Percentiles rank a stretch among this genome's conserved stretches.
Evolutionary conservation across 2,329 filamentous ascomycete genomes (phyloP).

Genomic region (Pseudofabraea citricarpa): DNA sequence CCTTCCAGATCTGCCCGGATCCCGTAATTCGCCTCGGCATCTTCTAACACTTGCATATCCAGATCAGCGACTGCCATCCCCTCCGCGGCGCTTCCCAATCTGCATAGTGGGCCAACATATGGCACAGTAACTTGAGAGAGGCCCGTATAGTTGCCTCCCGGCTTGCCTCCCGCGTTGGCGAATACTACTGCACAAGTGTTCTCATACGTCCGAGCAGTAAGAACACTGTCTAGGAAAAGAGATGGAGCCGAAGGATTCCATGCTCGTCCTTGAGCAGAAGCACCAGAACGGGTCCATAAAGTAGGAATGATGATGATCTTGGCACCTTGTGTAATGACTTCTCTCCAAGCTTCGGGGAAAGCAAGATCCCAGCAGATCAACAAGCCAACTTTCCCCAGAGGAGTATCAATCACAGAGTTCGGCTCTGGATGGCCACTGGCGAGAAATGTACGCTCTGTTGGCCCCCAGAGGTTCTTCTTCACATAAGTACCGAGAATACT

Average conservation of each 20-base stretch:
- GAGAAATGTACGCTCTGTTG: neutral
- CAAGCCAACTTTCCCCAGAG: neutral
- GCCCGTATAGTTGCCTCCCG: neutral
- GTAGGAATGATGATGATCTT: neutral
- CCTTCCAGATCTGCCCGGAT: neutral
- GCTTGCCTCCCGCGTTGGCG: neutral
- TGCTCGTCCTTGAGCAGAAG: neutral
- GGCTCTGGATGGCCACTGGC: neutral
- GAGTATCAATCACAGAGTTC: neutral
- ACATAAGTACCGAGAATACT: neutral
- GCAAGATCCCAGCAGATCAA: conserved; percentile 1
- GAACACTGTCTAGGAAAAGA: neutral
- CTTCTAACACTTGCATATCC: neutral
- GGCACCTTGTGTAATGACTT: neutral
- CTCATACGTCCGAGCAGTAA: neutral
- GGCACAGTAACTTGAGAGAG: neutral
- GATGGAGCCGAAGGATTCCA: neutral
- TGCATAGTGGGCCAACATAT: neutral
- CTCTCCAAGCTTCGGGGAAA: neutral
- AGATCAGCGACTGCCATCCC: neutral
- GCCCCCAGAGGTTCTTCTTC: neutral
- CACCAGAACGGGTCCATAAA: neutral
- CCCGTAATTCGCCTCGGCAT: neutral
- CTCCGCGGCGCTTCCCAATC: neutral
- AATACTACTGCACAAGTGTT: neutral